Conservation (phyloP, 345 rosid genomes). For the Melaleuca alternifolia region DNA sequence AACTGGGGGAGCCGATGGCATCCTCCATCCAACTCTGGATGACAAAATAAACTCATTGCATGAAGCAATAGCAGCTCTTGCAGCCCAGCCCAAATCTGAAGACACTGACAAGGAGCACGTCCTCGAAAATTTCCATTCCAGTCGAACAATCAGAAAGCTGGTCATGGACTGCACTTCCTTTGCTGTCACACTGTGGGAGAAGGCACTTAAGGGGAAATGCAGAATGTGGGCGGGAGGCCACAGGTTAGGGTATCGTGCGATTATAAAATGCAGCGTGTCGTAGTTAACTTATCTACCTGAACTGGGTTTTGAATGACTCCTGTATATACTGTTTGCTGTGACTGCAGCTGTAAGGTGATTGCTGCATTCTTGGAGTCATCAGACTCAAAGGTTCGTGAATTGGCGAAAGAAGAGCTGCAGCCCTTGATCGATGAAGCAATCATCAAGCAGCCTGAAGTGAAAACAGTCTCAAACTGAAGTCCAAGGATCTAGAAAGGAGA, state of each 20-base stretch:
- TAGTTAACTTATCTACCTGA: not conserved
- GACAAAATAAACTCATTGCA: constrained; percentile 51
- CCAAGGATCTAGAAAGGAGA: not conserved
- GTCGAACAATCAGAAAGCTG: constrained; percentile 70
- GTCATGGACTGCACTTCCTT: constrained; percentile 55
- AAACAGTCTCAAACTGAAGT: constrained; percentile 13
- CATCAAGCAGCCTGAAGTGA: constrained; percentile 36
- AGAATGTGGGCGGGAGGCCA: constrained; percentile 69
- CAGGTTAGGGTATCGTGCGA: constrained; percentile 33
- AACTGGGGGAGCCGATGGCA: constrained; percentile 53
- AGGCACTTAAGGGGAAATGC: constrained; percentile 64
- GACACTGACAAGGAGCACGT: constrained; percentile 47
- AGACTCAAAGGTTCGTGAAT: constrained; percentile 30
- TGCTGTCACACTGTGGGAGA: constrained; percentile 58
- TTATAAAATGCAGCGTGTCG: not conserved
- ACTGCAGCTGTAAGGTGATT: constrained; percentile 67
- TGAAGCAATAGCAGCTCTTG: constrained; percentile 58
- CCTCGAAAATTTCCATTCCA: constrained; percentile 78
- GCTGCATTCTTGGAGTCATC: constrained; percentile 58
- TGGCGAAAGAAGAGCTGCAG: constrained; percentile 57
- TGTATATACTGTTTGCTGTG: not conserved
- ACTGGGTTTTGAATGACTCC: not conserved
- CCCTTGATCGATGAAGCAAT: constrained; percentile 49
- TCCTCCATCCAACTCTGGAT: constrained; percentile 45
- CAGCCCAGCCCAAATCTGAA: constrained; percentile 46